These are phyloP conservation scores for Diaporthe australafricana DNA, from an alignment of 2,329 filamentous ascomycete species.

Conservation along the genomic window DNA sequence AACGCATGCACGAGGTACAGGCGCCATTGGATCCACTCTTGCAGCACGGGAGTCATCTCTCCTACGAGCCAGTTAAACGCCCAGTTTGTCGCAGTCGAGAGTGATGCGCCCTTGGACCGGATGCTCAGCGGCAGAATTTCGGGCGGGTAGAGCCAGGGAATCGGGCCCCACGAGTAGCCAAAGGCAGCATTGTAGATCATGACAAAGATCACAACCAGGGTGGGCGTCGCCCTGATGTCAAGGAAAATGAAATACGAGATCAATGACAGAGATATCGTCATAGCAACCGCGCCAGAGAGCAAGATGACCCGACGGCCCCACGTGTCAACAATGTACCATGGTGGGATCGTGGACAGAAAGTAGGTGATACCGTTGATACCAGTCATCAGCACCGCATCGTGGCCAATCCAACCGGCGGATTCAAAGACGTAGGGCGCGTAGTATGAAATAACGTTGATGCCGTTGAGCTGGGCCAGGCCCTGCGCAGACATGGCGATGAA, in stretches of 20 bases:
- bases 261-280: slow-evolving; percentile 86
- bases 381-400: slow-evolving; percentile 94
- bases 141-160: slow-evolving; percentile 98
- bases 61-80: slow-evolving; percentile 98
- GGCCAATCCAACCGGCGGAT: slow-evolving; percentile 93
- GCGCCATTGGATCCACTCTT: slow-evolving; percentile 93
- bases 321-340: slow-evolving; percentile 95
- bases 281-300: slow-evolving; percentile 87
- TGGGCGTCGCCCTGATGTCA: slow-evolving; percentile 81
- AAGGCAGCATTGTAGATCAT: slow-evolving; percentile 99
- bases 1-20: slow-evolving; percentile 96
- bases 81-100: slow-evolving; percentile 98
- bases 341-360: slow-evolving; percentile 89
- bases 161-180: slow-evolving; percentile 94
- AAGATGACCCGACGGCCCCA: slow-evolving; percentile 92
- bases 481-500: slow-evolving; percentile 99
- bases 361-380: slow-evolving; percentile 95
- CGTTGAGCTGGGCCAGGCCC: slow-evolving; percentile 94
- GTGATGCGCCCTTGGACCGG: slow-evolving; percentile 93
- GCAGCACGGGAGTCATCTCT: slow-evolving; percentile 92
- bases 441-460: slow-evolving; percentile 99
- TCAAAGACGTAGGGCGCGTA: slow-evolving; percentile 98
- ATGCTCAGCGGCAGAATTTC: slow-evolving; percentile 98
- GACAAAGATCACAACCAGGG: slow-evolving; percentile 90
- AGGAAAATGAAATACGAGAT: slow-evolving; percentile 98